Evolutionary conservation across 371 early-diverging fungal genomes (phyloP), one percentile per base, ranked within the genome.

Genomic region (Mucor ambiguus): DNA sequence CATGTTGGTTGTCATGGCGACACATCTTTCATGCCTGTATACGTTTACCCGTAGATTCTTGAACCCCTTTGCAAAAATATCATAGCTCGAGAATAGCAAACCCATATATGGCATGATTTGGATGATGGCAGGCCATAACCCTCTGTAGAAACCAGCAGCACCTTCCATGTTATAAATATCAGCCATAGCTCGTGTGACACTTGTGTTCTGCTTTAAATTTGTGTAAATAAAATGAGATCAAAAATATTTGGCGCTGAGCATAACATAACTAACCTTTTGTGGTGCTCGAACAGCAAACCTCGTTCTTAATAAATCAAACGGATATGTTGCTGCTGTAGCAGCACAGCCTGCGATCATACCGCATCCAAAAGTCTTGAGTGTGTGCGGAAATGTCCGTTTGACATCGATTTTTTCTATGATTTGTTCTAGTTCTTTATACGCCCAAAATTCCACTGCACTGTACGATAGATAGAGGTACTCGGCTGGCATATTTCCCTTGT

Each of bases 51-150:
- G 72, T 28, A 79, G 43, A 64, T 77, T 76, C 20, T 77, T 69
- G 12, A 81, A 80, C 2, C 73, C 56, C 20, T 81, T 72, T 5
- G 86, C 88, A 66, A 88, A 72, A 2, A 71, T 58, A 58, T 93
- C 92, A 75, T 93, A 93, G 54, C 85, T 87, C 28, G 87, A 81
- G 79, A 95, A 95, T 64, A 90, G 80, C 1, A 92, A 69, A 5
- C 97, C 96, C 95, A 96, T 97, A 63, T 95, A 94, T 1, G 98
- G 98, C 78, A 95, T 86, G 29, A 98, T 94, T 74, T 96, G 95
- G 26, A 93, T 72, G 26, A 95, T 74, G 0, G 95, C 82, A 6
- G 97, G 92, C 68, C 87, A 78, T 46, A 96, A 68, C 2, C 98
- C 98, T 41, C 90, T 81, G 77, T 97, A 98, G 59, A 95, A 94